Evolutionary conservation across 768 basidiomycete genomes (phyloP).

Genomic region (Collybia sordida): DNA sequence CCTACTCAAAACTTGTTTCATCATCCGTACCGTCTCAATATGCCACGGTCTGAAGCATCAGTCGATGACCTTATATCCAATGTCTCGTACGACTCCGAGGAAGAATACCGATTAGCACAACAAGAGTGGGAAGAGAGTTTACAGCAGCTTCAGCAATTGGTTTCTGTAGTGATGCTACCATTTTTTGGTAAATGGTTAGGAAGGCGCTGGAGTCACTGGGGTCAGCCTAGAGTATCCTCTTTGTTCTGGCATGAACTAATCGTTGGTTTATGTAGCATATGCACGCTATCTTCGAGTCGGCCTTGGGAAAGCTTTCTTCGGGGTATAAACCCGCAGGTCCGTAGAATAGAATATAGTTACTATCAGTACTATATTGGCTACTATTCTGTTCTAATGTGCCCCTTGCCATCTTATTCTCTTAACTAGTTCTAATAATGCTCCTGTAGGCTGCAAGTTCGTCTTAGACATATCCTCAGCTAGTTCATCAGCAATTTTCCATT

Average conservation of each 20-base stretch:
- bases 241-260: slow-evolving; percentile 3
- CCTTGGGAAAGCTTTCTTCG: slow-evolving; percentile 61
- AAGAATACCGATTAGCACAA: slow-evolving; percentile 76
- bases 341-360: not conserved
- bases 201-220: slow-evolving; percentile 81
- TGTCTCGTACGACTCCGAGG: slow-evolving; percentile 59
- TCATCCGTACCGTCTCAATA: slow-evolving; percentile 29
- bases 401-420: slow-evolving; percentile 37
- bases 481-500: slow-evolving; percentile 61
- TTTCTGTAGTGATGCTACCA: slow-evolving; percentile 79
- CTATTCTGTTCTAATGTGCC: not conserved
- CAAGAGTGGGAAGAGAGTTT: slow-evolving; percentile 94
- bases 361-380: not conserved
- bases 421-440: slow-evolving; percentile 49
- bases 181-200: slow-evolving; percentile 89
- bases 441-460: slow-evolving; percentile 43
- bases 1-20: not conserved
- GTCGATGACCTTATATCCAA: slow-evolving; percentile 59
- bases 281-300: slow-evolving; percentile 70
- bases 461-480: slow-evolving; percentile 61
- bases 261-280: slow-evolving; percentile 48
- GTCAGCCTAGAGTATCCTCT: slow-evolving; percentile 43
- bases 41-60: slow-evolving; percentile 64
- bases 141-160: slow-evolving; percentile 77
- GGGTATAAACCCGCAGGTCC: slow-evolving; percentile 33